These are phyloP conservation scores for Casuarina equisetifolia DNA, from an alignment of 306 rosid genomes.

Conservation along the genomic window DNA sequence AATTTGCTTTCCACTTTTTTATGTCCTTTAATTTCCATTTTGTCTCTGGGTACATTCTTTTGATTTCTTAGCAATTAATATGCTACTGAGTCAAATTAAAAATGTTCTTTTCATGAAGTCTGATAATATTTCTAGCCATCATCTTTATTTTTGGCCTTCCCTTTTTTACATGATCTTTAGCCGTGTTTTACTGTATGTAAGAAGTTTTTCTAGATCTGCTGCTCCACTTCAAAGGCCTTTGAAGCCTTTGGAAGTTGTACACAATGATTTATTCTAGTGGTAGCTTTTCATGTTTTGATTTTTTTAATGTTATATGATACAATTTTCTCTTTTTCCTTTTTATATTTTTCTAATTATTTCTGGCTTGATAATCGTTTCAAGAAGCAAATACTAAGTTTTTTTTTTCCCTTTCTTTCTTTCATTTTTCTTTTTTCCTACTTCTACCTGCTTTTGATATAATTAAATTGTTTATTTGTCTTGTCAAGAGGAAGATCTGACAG, in stretches of 20 bases:
- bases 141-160: neutral
- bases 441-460: neutral
- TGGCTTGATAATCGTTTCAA: neutral
- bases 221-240: neutral
- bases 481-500: neutral
- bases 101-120: neutral
- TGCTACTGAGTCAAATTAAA: neutral
- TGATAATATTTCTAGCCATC: neutral
- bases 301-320: neutral
- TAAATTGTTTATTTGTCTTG: neutral
- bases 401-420: too few species aligned
- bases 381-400: neutral
- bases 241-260: neutral
- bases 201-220: neutral
- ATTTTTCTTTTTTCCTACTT: neutral
- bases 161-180: neutral
- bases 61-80: neutral
- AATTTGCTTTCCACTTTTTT: neutral
- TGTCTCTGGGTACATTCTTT: neutral
- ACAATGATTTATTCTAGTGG: neutral
- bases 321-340: neutral
- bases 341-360: neutral
- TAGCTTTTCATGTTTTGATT: neutral
- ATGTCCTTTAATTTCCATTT: neutral
- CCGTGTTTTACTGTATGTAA: neutral